Conservation (phyloP, 2,329 filamentous ascomycete genomes). For the Fusarium sp. region DNA sequence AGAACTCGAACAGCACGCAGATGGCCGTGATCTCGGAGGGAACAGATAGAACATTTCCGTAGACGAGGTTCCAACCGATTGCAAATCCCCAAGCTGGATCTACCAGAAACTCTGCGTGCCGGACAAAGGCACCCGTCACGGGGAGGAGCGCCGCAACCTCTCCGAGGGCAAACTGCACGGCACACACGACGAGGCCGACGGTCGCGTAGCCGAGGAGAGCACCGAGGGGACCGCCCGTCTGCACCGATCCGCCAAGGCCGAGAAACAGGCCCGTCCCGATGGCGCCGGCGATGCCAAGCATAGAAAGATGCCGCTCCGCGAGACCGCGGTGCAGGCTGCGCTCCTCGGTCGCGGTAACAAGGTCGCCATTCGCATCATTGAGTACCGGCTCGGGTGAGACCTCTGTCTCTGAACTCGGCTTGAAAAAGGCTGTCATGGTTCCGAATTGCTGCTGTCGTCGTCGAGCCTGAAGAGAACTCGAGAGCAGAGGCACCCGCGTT, state of each 20-base stretch:
- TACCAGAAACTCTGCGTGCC: slow-evolving; percentile 62
- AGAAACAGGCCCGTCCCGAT: slow-evolving; percentile 57
- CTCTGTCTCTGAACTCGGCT: slow-evolving; percentile 10
- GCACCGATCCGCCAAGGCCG: slow-evolving; percentile 57
- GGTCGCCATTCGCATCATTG: slow-evolving; percentile 23
- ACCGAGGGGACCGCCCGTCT: slow-evolving; percentile 51
- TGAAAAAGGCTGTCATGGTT: slow-evolving; percentile 31
- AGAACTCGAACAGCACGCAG: slow-evolving; percentile 53
- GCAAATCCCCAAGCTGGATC: slow-evolving; percentile 68
- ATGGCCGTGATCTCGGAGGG: slow-evolving; percentile 64
- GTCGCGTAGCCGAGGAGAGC: slow-evolving; percentile 59
- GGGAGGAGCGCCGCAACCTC: slow-evolving; percentile 62
- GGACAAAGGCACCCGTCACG: slow-evolving; percentile 61
- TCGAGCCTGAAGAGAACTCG: not conserved
- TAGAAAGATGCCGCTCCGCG: slow-evolving; percentile 56
- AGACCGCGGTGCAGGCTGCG: slow-evolving; percentile 41
- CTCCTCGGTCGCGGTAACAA: slow-evolving; percentile 41
- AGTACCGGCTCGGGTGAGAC: not conserved
- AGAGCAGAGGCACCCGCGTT: not conserved
- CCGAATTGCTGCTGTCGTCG: not conserved
- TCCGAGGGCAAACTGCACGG: slow-evolving; percentile 62
- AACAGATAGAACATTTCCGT: slow-evolving; percentile 63
- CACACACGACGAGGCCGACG: slow-evolving; percentile 60
- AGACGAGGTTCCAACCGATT: slow-evolving; percentile 63
- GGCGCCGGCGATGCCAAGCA: slow-evolving; percentile 65